These are phyloP conservation scores for Colletotrichum simmondsii DNA, from an alignment of 2,329 filamentous ascomycete species.

Conservation along the genomic window DNA sequence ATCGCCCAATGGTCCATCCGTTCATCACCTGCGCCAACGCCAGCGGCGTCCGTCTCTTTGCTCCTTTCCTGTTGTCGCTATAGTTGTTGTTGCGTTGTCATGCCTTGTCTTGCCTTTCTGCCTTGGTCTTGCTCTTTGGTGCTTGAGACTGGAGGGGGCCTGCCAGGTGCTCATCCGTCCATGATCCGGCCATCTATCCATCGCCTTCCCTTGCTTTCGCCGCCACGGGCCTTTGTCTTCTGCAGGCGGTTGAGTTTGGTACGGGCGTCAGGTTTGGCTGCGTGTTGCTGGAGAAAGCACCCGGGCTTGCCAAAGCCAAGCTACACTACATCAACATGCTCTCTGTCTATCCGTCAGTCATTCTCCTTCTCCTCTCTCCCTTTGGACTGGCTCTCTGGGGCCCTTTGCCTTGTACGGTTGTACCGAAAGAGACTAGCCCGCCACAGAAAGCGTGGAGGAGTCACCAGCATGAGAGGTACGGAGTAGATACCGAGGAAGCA, in stretches of 20 bases:
- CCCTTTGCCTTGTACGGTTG: background rate
- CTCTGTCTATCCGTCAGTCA: background rate
- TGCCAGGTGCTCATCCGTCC: background rate
- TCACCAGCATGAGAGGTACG: background rate
- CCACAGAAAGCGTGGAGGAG: background rate
- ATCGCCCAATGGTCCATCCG: no score
- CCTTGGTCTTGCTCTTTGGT: no score
- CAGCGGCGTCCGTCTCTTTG: constrained; percentile 6
- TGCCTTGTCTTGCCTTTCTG: background rate
- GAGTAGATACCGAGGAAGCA: background rate
- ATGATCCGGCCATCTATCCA: background rate
- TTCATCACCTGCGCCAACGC: background rate
- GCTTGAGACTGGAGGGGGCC: no score
- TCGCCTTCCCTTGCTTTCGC: constrained; percentile 3
- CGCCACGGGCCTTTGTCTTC: background rate
- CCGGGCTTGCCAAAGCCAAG: constrained; percentile 17
- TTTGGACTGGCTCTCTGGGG: background rate
- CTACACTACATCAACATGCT: background rate
- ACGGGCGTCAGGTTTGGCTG: background rate
- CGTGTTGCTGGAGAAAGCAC: constrained; percentile 5
- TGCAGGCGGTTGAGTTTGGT: constrained; percentile 8
- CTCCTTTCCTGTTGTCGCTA: background rate
- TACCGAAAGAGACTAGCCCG: background rate
- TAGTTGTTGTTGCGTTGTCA: background rate
- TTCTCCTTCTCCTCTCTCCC: constrained; percentile 2